phyloP scores from a whole-genome alignment of 306 rosid species.

The Alnus glutinosa region DNA sequence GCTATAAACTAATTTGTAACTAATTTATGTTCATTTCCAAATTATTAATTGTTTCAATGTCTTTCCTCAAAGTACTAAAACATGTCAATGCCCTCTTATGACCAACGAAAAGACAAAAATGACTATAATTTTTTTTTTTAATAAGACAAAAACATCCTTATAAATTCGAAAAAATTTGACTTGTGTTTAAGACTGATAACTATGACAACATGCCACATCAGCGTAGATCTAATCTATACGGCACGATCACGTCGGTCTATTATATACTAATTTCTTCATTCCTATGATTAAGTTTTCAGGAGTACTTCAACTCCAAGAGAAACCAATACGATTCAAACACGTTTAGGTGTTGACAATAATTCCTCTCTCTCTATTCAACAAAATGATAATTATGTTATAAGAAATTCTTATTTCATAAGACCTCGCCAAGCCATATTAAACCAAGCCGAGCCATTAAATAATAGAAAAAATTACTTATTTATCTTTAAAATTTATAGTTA shows the following conservation, averaged over 20 bases:
- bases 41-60: too few relatives aligned
- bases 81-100: too few relatives aligned
- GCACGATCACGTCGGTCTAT: not conserved
- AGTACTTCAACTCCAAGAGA: not conserved
- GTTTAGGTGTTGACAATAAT: not conserved
- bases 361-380: not conserved
- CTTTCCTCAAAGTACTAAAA: too few relatives aligned
- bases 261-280: not conserved
- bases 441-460: not conserved
- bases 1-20: too few relatives aligned
- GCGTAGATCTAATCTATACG: not conserved
- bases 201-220: not conserved
- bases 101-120: too few relatives aligned
- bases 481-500: too few relatives aligned
- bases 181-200: too few relatives aligned
- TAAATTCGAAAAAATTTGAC: too few relatives aligned
- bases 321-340: not conserved
- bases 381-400: not conserved
- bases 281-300: not conserved
- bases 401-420: not conserved
- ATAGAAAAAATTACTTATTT: too few relatives aligned
- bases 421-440: not conserved
- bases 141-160: too few relatives aligned
- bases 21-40: too few relatives aligned
- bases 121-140: too few relatives aligned